Conservation (phyloP, 305 asterid genomes). For the Petunia hybrid region DNA sequence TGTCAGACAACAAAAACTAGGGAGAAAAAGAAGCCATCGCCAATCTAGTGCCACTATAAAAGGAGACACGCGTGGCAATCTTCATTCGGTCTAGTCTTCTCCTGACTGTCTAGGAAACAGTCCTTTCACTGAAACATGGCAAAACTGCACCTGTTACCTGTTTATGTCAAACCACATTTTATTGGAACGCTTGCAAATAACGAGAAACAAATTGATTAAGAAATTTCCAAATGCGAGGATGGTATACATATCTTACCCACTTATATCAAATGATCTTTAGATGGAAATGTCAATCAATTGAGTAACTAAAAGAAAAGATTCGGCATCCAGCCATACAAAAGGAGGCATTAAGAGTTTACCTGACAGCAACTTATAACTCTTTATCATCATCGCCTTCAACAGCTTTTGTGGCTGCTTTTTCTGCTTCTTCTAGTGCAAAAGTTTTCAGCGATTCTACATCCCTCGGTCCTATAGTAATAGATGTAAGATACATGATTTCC, state of each 20-base stretch:
- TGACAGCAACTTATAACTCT: constrained; percentile 56
- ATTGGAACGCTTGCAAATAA: not conserved
- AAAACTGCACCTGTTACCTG: constrained; percentile 17
- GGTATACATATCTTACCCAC: not conserved
- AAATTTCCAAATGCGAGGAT: not conserved
- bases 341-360: constrained; percentile 37
- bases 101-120: not conserved
- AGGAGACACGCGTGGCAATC: not conserved
- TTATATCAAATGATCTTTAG: not conserved
- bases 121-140: not conserved
- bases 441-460: constrained; percentile 68
- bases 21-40: not conserved
- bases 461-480: constrained; percentile 58
- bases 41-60: not conserved
- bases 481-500: not conserved
- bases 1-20: not conserved
- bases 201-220: not conserved
- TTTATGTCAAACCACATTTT: not conserved
- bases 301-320: not conserved
- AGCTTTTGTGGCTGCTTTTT: constrained; percentile 68
- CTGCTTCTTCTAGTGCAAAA: constrained; percentile 79
- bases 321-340: not conserved
- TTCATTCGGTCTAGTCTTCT: not conserved
- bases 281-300: not conserved
- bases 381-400: constrained; percentile 57